These are phyloP conservation scores for Naganishia vishniacii DNA, from an alignment of 768 basidiomycete species.

Conservation along the genomic window DNA sequence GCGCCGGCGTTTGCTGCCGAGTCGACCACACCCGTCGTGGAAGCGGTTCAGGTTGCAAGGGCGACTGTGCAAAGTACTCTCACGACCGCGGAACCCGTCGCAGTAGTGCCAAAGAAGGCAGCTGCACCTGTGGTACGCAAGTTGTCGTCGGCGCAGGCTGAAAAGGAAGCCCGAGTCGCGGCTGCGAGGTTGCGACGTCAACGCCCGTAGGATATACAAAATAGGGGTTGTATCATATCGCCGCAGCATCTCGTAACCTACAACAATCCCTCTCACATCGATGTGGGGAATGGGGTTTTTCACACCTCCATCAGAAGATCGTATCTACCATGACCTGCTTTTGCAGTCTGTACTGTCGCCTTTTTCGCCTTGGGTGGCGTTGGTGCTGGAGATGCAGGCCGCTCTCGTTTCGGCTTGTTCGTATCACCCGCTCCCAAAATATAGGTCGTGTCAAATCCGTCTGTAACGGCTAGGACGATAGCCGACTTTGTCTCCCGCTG, in stretches of 20 bases:
- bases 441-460: background rate
- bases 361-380: slow-evolving; percentile 1
- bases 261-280: too few relatives aligned
- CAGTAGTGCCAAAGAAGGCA: background rate
- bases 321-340: slow-evolving; percentile 17
- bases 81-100: background rate
- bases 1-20: slow-evolving; percentile 11
- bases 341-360: background rate
- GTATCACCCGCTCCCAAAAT: background rate
- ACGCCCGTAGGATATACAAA: slow-evolving; percentile 11
- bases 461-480: background rate
- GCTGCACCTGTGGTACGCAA: background rate
- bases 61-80: background rate
- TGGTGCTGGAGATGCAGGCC: background rate
- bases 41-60: background rate
- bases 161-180: slow-evolving; percentile 27
- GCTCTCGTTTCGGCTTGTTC: slow-evolving; percentile 11
- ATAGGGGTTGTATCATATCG: background rate
- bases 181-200: slow-evolving; percentile 26
- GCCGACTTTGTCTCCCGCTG: background rate
- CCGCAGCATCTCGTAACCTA: background rate
- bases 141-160: slow-evolving; percentile 13
- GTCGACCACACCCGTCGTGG: background rate
- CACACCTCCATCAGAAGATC: slow-evolving; percentile 14
- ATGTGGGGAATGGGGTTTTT: too few relatives aligned